Evolutionary conservation across 2,329 filamentous ascomycete genomes (phyloP), one percentile per base, ranked within the genome.

Genomic region (Westerdykella aurantiaca): DNA sequence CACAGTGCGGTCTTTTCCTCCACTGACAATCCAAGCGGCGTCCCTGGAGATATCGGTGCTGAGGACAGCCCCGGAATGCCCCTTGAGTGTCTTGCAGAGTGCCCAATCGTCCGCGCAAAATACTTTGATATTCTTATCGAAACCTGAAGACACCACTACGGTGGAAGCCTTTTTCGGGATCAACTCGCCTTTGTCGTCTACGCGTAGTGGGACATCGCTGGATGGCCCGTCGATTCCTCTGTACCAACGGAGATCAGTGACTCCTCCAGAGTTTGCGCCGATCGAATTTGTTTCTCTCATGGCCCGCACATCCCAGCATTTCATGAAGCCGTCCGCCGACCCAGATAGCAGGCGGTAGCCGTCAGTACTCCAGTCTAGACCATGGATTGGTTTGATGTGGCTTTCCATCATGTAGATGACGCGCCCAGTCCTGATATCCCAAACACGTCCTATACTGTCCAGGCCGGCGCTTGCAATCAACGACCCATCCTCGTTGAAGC

Each of bases 31-130:
- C 88, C 89, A 98, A 61, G 77, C 85, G 7, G 83, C 86, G 67
- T 97, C 88, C 50, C 77, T 76, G 60, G 86, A 94, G 42, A 95
- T 81, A 70, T 98, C 93, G 11, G 88, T 85, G 55, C 88, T 94
- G 41, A 94, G 80, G 10, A 98, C 90, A 34, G 94, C 93, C 2
- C 88, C 90, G 1, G 89, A 88, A 68, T 98, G 93, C 0, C 90
- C 93, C 56, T 84, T 88, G 46, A 98, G 72, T 13, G 83, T 88
- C 69, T 95, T 94, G 48, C 90, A 82, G 46, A 95, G 71, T 1
- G 86, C 84, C 90, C 93, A 98, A 69, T 98, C 91, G 64, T 98
- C 93, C 2, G 89, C 89, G 6, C 89, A 95, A 69, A 94, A 97
- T 54, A 98, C 79, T 64, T 96, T 95, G 69, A 98, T 85, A 56